These are phyloP conservation scores for Phoma sp. DNA, from an alignment of 2,329 filamentous ascomycete species.

Conservation along the genomic window DNA sequence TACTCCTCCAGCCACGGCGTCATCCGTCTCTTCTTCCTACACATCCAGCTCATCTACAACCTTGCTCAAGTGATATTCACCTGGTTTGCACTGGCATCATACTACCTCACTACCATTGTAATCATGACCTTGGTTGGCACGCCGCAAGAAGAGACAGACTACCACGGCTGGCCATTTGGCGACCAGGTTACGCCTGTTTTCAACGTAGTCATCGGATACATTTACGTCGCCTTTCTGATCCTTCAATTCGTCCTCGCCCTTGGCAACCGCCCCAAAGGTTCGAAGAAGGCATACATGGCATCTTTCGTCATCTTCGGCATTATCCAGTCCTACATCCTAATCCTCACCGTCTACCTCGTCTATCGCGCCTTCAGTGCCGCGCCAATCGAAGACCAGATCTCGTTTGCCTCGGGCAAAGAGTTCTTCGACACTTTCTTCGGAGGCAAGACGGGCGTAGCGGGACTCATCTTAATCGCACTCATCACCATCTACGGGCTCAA, in stretches of 20 bases:
- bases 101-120: slow-evolving; percentile 91
- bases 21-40: slow-evolving; percentile 94
- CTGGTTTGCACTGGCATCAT: slow-evolving; percentile 78
- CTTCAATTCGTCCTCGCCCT: slow-evolving; percentile 93
- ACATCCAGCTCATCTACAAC: slow-evolving; percentile 93
- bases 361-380: slow-evolving; percentile 69
- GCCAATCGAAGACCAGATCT: slow-evolving; percentile 63
- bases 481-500: too few relatives aligned
- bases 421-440: slow-evolving; percentile 79
- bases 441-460: slow-evolving; percentile 69
- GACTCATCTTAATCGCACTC: slow-evolving; percentile 89
- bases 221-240: slow-evolving; percentile 86
- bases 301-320: slow-evolving; percentile 85
- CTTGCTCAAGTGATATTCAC: slow-evolving; percentile 82
- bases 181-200: slow-evolving; percentile 79
- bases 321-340: slow-evolving; percentile 84
- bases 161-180: slow-evolving; percentile 82
- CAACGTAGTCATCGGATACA: slow-evolving; percentile 86
- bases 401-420: slow-evolving; percentile 65
- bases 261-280: slow-evolving; percentile 91
- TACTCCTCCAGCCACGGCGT: slow-evolving; percentile 97
- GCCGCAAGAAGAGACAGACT: slow-evolving; percentile 43
- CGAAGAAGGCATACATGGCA: slow-evolving; percentile 83
- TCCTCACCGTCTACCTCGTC: slow-evolving; percentile 84
- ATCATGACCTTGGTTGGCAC: slow-evolving; percentile 91